phyloP scores from a whole-genome alignment of 768 basidiomycete genomes.

The Boletus rubroflammeus region DNA sequence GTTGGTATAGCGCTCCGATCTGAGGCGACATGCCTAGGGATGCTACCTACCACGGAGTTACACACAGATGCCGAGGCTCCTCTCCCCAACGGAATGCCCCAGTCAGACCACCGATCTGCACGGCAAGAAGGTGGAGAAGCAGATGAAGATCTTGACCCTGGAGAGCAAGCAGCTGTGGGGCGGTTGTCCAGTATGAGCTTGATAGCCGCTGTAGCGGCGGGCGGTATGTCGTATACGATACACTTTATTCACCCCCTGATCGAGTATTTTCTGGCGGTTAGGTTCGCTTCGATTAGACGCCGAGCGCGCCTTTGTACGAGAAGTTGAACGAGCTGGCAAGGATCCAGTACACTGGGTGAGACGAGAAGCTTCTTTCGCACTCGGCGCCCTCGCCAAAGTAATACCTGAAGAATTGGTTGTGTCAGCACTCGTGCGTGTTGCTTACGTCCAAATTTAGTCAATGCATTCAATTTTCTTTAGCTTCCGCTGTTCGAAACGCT shows the following conservation, averaged over 20 bases:
- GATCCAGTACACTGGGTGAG: conserved; percentile 77
- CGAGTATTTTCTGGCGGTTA: conserved; percentile 23
- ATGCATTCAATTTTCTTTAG: conserved; percentile 38
- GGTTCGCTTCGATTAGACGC: conserved; percentile 55
- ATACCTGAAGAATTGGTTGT: conserved; percentile 72
- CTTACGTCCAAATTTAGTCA: conserved; percentile 4
- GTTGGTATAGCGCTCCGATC: conserved; percentile 12
- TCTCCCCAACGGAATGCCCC: conserved; percentile 10
- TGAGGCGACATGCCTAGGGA: conserved; percentile 11
- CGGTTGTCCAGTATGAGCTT: conserved; percentile 90
- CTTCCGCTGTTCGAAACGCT: conserved; percentile 76
- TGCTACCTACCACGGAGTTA: conserved; percentile 5
- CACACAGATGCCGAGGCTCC: conserved; percentile 7
- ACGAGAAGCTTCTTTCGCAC: conserved; percentile 81
- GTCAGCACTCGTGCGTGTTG: conserved; percentile 51
- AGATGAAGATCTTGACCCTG: conserved; percentile 41
- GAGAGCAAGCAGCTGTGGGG: conserved; percentile 79
- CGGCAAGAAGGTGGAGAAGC: conserved; percentile 22
- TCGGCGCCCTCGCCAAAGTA: conserved; percentile 85
- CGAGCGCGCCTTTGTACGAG: conserved; percentile 64
- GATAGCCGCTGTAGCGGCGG: conserved; percentile 82
- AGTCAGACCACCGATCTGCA: conserved; percentile 13
- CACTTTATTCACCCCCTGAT: conserved; percentile 5
- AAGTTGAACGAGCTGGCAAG: conserved; percentile 63
- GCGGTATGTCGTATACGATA: conserved; percentile 45